Conservation (phyloP, 768 basidiomycete genomes). For the Boletus eberwhitei region DNA sequence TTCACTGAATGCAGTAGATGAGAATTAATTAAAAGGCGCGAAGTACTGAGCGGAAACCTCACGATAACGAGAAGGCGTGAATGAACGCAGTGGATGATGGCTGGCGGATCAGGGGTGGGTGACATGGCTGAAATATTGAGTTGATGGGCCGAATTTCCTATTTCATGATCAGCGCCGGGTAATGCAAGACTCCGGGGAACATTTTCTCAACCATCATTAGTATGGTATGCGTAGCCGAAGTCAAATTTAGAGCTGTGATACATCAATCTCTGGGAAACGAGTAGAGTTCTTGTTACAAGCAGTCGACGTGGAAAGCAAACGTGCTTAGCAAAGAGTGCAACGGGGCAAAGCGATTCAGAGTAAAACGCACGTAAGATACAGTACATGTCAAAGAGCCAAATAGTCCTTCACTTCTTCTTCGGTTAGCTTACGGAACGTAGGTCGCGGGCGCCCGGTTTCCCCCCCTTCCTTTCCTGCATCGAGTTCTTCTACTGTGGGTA, state of each 20-base stretch:
- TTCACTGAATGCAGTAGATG: slow-evolving; percentile 14
- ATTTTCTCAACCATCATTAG: slow-evolving; percentile 8
- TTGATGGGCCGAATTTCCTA: slow-evolving; percentile 15
- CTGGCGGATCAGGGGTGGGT: slow-evolving; percentile 30
- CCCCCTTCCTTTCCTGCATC: slow-evolving; percentile 66
- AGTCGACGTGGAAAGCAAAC: slow-evolving; percentile 8
- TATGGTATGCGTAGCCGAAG: slow-evolving; percentile 1
- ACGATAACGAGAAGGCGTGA: slow-evolving; percentile 30
- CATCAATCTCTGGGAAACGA: slow-evolving; percentile 1
- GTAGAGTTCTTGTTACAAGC: slow-evolving; percentile 1
- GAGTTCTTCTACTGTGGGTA: slow-evolving; percentile 63
- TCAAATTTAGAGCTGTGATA: slow-evolving; percentile 7
- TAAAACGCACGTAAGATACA: slow-evolving; percentile 32
- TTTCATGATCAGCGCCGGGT: slow-evolving; percentile 28
- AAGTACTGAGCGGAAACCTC: slow-evolving; percentile 27
- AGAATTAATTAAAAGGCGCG: slow-evolving; percentile 28
- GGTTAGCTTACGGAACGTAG: slow-evolving; percentile 91
- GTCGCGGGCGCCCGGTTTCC: slow-evolving; percentile 66
- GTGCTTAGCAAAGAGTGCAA: slow-evolving; percentile 15
- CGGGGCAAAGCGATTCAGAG: slow-evolving; percentile 13
- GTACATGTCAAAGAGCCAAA: slow-evolving; percentile 64
- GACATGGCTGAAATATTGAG: slow-evolving; percentile 9
- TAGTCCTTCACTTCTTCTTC: slow-evolving; percentile 99
- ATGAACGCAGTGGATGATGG: slow-evolving; percentile 23
- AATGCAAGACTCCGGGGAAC: slow-evolving; percentile 6